A percentile compares a stretch with the other conserved stretches of the same genome.
phyloP scores from a whole-genome alignment of 768 basidiomycete genomes.

The Cystoderma amianthinum region DNA sequence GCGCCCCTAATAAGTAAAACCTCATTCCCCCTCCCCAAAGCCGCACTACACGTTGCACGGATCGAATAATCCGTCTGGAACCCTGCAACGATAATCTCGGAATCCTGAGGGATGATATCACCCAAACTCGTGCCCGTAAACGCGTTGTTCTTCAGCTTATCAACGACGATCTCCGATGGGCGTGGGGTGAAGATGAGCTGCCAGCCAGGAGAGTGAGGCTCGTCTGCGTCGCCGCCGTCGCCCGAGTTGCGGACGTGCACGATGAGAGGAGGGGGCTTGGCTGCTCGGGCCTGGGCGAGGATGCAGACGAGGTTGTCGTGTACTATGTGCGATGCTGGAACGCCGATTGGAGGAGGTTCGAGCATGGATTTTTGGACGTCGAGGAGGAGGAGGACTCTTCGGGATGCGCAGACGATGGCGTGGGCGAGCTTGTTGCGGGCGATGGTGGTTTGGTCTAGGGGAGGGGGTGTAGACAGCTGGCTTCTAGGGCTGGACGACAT shows the following conservation, averaged over 20 bases:
- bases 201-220: constrained; percentile 51
- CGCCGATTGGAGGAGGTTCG: constrained; percentile 36
- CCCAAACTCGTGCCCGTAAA: constrained; percentile 53
- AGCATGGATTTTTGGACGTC: constrained; percentile 52
- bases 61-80: constrained; percentile 65
- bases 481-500: no score
- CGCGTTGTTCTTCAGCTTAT: constrained; percentile 68
- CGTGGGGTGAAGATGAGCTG: constrained; percentile 48
- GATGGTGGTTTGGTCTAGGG: no score
- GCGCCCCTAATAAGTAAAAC: constrained; percentile 58
- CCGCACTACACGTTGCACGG: constrained; percentile 52
- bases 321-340: constrained; percentile 37
- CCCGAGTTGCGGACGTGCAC: constrained; percentile 66
- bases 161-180: constrained; percentile 45
- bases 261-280: constrained; percentile 44
- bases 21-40: constrained; percentile 56
- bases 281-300: constrained; percentile 42
- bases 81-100: constrained; percentile 61
- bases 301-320: constrained; percentile 41
- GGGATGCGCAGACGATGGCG: constrained; percentile 9
- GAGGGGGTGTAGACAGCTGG: no score
- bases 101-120: constrained; percentile 40
- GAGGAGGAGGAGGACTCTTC: constrained; percentile 50
- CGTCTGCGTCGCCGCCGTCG: constrained; percentile 54
- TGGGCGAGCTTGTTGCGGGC: no score